Percentiles rank a stretch among this genome's conserved stretches.
Conservation (phyloP, 192 early-diverging fungal genomes). For the Coemansia sp. region DNA sequence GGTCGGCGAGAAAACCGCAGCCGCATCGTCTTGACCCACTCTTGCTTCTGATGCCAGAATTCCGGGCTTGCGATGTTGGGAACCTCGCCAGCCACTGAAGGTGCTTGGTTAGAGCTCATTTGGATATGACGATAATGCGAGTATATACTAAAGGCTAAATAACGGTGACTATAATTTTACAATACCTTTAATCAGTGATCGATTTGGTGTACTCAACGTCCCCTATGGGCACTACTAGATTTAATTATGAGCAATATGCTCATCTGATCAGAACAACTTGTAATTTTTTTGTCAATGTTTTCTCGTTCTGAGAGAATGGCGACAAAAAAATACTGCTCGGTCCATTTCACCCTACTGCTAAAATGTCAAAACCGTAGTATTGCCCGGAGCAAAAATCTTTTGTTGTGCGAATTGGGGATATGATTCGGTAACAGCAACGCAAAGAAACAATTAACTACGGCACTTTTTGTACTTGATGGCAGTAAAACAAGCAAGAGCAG, state of each 20-base stretch:
- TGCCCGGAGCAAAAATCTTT: neutral
- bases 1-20: conserved; percentile 88
- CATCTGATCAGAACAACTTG: neutral
- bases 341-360: neutral
- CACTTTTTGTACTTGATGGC: neutral
- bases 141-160: neutral
- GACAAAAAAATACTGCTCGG: neutral
- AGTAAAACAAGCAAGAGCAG: conserved; percentile 7
- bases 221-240: neutral
- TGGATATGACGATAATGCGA: neutral
- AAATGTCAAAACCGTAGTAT: neutral
- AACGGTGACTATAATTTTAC: neutral
- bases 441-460: conserved; percentile 3
- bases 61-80: conserved; percentile 30
- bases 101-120: neutral
- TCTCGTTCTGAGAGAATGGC: neutral
- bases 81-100: neutral
- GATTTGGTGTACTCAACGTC: neutral
- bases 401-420: neutral
- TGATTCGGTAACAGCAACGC: neutral
- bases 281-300: neutral
- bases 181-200: neutral
- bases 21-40: conserved; percentile 81
- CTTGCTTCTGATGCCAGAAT: conserved; percentile 65
- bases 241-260: neutral